Evolutionary conservation across 1,139 yeast genomes (phyloP).

Genomic region (Suhomyces ambrosiae): DNA sequence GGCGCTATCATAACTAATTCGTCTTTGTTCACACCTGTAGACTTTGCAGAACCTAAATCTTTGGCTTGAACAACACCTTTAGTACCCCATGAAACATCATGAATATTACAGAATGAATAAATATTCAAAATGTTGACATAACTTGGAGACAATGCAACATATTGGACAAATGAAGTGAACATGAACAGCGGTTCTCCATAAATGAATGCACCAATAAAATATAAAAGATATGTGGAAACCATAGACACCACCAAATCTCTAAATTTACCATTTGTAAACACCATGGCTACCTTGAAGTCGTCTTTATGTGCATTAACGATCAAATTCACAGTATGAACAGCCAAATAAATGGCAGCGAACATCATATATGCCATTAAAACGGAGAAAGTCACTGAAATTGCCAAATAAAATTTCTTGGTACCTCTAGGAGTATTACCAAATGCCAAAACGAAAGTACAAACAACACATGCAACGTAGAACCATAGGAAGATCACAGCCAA

Average conservation of each 20-base stretch:
- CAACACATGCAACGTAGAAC: slow-evolving; percentile 28
- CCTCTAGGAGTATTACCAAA: slow-evolving; percentile 33
- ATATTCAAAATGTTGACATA: slow-evolving; percentile 79
- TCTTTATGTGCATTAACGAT: slow-evolving; percentile 41
- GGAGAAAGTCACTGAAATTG: slow-evolving; percentile 26
- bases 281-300: slow-evolving; percentile 47
- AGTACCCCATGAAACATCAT: slow-evolving; percentile 89
- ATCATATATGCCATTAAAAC: slow-evolving; percentile 31
- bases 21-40: slow-evolving; percentile 54
- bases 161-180: slow-evolving; percentile 73
- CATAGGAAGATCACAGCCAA: slow-evolving; percentile 27
- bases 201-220: slow-evolving; percentile 72
- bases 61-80: slow-evolving; percentile 66
- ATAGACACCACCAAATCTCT: slow-evolving; percentile 87
- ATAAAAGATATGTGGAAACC: slow-evolving; percentile 79
- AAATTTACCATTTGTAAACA: slow-evolving; percentile 65
- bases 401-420: slow-evolving; percentile 25
- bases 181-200: slow-evolving; percentile 81
- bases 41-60: slow-evolving; percentile 72
- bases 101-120: slow-evolving; percentile 83
- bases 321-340: slow-evolving; percentile 65
- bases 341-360: slow-evolving; percentile 79
- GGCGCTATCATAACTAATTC: slow-evolving; percentile 71
- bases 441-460: slow-evolving; percentile 29
- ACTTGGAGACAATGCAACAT: slow-evolving; percentile 70